Conservation (phyloP, 1,284 basidiomycete species). For the Thelephora terrestris region DNA sequence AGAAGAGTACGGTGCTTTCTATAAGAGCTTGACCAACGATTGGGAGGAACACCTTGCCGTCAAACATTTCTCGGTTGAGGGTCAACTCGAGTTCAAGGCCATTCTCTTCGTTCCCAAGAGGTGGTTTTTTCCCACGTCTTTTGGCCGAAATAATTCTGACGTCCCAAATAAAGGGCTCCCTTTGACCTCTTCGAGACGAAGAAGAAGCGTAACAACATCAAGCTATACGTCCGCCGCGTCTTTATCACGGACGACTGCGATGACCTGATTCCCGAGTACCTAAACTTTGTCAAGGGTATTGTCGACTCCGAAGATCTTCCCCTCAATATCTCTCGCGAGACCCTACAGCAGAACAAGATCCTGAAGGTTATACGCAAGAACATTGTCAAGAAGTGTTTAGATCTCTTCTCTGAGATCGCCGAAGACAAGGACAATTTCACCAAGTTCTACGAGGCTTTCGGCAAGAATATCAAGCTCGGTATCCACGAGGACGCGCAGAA, state of each 20-base stretch:
- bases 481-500: slow-evolving; percentile 99
- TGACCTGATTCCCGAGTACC: slow-evolving; percentile 99
- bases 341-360: slow-evolving; percentile 99
- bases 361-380: slow-evolving; percentile 99
- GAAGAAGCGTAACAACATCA: slow-evolving; percentile 99
- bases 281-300: slow-evolving; percentile 99
- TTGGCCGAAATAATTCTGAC: no score
- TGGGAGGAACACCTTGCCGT: slow-evolving; percentile 99
- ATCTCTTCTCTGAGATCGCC: slow-evolving; percentile 91
- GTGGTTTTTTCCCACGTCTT: no score
- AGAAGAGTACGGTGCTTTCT: slow-evolving; percentile 96
- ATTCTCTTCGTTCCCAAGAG: slow-evolving; percentile 97
- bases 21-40: slow-evolving; percentile 99
- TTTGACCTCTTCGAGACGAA: slow-evolving; percentile 99
- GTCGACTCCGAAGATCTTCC: slow-evolving; percentile 99
- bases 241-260: slow-evolving; percentile 99
- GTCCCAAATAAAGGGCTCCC: slow-evolving; percentile 54
- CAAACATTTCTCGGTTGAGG: slow-evolving; percentile 99
- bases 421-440: slow-evolving; percentile 99
- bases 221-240: slow-evolving; percentile 99
- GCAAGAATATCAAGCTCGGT: slow-evolving; percentile 98
- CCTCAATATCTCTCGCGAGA: slow-evolving; percentile 99
- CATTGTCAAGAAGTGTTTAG: slow-evolving; percentile 97
- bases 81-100: slow-evolving; percentile 99
- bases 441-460: slow-evolving; percentile 96